Base-by-base conservation (phyloP, 1,284 basidiomycete genomes). In the Heterobasidion irregulare region DNA sequence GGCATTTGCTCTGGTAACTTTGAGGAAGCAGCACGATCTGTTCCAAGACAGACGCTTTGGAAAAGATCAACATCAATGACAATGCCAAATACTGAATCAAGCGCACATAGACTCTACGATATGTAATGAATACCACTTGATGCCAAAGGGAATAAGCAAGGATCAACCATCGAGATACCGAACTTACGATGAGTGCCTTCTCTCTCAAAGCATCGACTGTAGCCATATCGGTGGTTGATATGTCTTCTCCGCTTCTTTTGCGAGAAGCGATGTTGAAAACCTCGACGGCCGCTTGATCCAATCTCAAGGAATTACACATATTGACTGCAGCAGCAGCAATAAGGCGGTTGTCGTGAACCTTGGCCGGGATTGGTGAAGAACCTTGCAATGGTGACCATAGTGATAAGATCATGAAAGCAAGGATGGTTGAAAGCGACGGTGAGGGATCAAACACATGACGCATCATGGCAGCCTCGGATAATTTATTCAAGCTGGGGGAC, bases 251-350 rank as follows among this genome's bases (percentile, higher is more conserved):
- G 1, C 19, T 44, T 33, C 53, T 53, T 26, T 44, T 34, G 9
- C 60, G 56, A 44, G 53, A 26, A 26, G 26, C 26, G 4, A 26
- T 54, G 19, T 56, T 52, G 8, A 56, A 52, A 12, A 46, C 53
- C 35, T 52, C 48, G 33, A 54, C 59, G 41, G 54, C 44, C 10
- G 56, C 59, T 52, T 56, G 49, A 19, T 61, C 53, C 32, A 56
- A 53, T n/a, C 53, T 50, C 41, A 61, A 33, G 47, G 60, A 56
- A 5, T 46, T 52, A 19, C 59, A 76, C 72, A 77, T 75, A 53
- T 71, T 74, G 26, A 79, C 68, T 8, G 76, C 74, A 0, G 75
- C 68, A 6, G 70, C 68, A 12, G 68, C 69, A 47, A 79, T 63
- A 44, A 77, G 57, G 50, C 74, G 70, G 46, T 68, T 69, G 48